A percentile compares a stretch with the other conserved stretches of the same genome.
phyloP scores from a whole-genome alignment of 352 stramenopile genomes.

The Peronospora tabacina region DNA sequence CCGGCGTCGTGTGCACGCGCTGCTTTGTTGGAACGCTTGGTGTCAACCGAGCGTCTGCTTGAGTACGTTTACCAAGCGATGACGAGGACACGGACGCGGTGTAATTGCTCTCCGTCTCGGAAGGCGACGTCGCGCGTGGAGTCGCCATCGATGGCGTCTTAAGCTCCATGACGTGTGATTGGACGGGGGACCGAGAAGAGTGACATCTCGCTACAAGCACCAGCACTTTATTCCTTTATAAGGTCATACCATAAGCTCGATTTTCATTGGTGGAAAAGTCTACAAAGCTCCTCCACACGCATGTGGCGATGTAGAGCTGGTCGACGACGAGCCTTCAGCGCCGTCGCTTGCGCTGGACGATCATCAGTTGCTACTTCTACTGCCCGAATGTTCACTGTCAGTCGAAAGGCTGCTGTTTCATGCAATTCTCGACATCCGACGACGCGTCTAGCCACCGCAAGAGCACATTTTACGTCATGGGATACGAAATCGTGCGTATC shows the following conservation, averaged over 20 bases:
- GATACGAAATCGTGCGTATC: constrained; percentile 1
- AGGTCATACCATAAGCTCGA: neutral
- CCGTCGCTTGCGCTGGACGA: constrained; percentile 17
- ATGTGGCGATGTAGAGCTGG: constrained; percentile 31
- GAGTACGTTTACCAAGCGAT: constrained; percentile 8
- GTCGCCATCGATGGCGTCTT: constrained; percentile 3
- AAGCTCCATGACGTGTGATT: constrained; percentile 17
- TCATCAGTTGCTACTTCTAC: neutral
- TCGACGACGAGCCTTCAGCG: constrained; percentile 20
- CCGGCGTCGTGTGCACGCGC: constrained; percentile 4
- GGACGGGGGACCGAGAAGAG: constrained; percentile 31
- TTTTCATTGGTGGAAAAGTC: constrained; percentile 15
- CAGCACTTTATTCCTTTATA: neutral
- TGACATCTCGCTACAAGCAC: constrained; percentile 35
- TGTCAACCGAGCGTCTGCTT: constrained; percentile 5
- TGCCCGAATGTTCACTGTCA: neutral
- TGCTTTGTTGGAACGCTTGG: constrained; percentile 15
- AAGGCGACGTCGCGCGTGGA: constrained; percentile 2
- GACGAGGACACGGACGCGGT: neutral
- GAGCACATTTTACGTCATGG: neutral
- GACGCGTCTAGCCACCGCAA: constrained; percentile 3
- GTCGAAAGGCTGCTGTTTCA: neutral
- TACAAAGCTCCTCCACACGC: constrained; percentile 3
- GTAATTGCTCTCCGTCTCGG: constrained; percentile 10
- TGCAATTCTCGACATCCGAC: constrained; percentile 1